phyloP scores from a whole-genome alignment of 2,329 filamentous ascomycete species.

The Pestalotiopsis fici region DNA sequence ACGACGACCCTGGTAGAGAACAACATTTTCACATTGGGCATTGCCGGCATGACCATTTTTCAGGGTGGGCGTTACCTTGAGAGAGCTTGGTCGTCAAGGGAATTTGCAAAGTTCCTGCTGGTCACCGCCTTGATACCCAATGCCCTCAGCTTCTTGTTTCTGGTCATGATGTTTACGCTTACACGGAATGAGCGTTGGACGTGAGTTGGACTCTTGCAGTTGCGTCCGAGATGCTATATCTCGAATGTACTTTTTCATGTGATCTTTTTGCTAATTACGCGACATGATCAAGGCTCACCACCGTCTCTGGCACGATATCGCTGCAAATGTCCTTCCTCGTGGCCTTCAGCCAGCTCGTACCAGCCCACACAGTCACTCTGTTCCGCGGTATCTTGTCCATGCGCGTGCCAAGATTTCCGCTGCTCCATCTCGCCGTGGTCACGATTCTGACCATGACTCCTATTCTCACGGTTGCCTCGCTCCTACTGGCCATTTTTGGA shows the following conservation, averaged over 20 bases:
- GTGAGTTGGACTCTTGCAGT: slow-evolving; percentile 49
- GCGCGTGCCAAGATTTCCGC: slow-evolving; percentile 72
- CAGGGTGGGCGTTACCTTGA: slow-evolving; percentile 95
- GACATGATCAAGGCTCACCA: slow-evolving; percentile 61
- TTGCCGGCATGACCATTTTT: slow-evolving; percentile 79
- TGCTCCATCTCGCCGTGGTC: slow-evolving; percentile 75
- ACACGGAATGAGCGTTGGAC: slow-evolving; percentile 68
- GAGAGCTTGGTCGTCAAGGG: slow-evolving; percentile 88
- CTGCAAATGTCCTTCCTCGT: slow-evolving; percentile 93
- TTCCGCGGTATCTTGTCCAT: slow-evolving; percentile 87
- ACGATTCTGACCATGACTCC: slow-evolving; percentile 63
- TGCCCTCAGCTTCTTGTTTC: slow-evolving; percentile 69
- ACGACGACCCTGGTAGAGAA: slow-evolving; percentile 88
- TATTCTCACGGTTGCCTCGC: slow-evolving; percentile 67
- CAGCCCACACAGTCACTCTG: slow-evolving; percentile 93
- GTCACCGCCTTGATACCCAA: slow-evolving; percentile 82
- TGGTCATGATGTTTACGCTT: slow-evolving; percentile 73
- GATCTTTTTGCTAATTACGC: slow-evolving; percentile 15
- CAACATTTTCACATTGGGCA: slow-evolving; percentile 82
- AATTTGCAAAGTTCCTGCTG: slow-evolving; percentile 88
- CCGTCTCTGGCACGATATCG: slow-evolving; percentile 85
- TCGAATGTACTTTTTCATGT: background rate
- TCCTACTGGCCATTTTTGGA: slow-evolving; percentile 78
- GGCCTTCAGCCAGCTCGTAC: slow-evolving; percentile 95
- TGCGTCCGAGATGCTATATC: background rate